Base-by-base conservation (phyloP, 441 rosid genomes). In the Aleurites moluccanus region DNA sequence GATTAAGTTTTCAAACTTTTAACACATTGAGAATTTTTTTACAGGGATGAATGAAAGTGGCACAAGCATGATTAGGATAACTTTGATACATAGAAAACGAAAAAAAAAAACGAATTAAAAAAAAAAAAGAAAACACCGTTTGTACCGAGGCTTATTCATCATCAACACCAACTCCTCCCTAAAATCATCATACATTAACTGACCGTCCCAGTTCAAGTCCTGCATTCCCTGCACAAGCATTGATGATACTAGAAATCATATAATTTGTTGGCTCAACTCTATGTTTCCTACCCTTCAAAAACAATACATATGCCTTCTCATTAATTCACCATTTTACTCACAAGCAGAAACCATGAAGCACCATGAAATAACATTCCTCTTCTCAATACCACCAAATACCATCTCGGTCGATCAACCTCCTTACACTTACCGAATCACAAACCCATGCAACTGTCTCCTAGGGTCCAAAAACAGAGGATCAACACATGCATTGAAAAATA, bases 291-390 rank as follows among this genome's bases (percentile, higher is more conserved):
- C 94, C 86, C 67, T 80, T 67, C 27, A 78, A 66, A 78, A 85
- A 90, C 14, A 84, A 53, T 25, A 49, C 15, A 73, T 89, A 94
- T 18, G 97, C 94, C 79, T 85, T 89, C 85, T 90, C 97, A 74
- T 91, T 88, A n/a, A n/a, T 82, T 87, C 93, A n/a, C 85, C 79
- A 80, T 94, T 94, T 81, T 91, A 94, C 81, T 88, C 90, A 73
- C 76, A 91, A 21, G 85, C 88, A 73, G 91, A 87, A 74, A 89
- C 82, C 83, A 92, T 38, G 1, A 96, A 86, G 71, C 97, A 89
- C 98, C 97, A 94, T 33, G 98, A 90, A 85, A 94, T 97, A 21
- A 74, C 84, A 83, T 94, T 92, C 79, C 81, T 86, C 27, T 67
- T 67, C 18, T 66, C 80, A 84, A 90, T 91, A 52, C 77, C 79